These are phyloP conservation scores for Lactarius psammicola DNA, from an alignment of 768 basidiomycete species.

Conservation along the genomic window DNA sequence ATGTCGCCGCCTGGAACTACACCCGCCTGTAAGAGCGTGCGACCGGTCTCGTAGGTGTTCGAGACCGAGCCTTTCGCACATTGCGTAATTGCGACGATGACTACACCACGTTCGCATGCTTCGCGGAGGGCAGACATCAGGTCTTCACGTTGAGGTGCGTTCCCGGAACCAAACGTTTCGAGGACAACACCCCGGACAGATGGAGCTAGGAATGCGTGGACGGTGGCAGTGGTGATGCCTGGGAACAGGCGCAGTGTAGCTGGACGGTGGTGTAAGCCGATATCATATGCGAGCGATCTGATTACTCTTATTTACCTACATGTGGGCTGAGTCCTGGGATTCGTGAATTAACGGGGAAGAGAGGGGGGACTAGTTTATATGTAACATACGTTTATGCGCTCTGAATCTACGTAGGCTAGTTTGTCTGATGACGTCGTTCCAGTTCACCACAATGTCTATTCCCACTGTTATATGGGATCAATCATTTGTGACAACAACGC, in stretches of 20 bases:
- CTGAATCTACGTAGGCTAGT: slow-evolving; percentile 74
- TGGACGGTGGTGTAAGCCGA: slow-evolving; percentile 33
- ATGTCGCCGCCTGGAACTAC: slow-evolving; percentile 87
- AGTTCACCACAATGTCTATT: slow-evolving; percentile 86
- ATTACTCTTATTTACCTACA: slow-evolving; percentile 56
- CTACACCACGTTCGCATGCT: slow-evolving; percentile 78
- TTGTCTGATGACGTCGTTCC: slow-evolving; percentile 84
- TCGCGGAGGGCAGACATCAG: slow-evolving; percentile 73
- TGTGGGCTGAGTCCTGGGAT: slow-evolving; percentile 70
- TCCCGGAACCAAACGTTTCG: slow-evolving; percentile 91
- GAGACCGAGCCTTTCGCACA: slow-evolving; percentile 86
- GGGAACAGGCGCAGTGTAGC: slow-evolving; percentile 85
- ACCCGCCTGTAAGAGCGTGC: slow-evolving; percentile 65
- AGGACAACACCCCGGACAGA: slow-evolving; percentile 81
- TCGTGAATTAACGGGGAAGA: background rate
- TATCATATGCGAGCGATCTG: background rate
- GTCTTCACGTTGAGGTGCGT: slow-evolving; percentile 81
- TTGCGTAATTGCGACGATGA: slow-evolving; percentile 91
- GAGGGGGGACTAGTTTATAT: background rate
- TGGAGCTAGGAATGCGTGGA: slow-evolving; percentile 72
- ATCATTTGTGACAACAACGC: background rate
- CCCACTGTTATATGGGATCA: slow-evolving; percentile 53
- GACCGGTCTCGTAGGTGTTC: slow-evolving; percentile 78
- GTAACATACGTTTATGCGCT: slow-evolving; percentile 66
- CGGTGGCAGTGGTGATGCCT: slow-evolving; percentile 72